Base-by-base conservation (phyloP, 2,329 filamentous ascomycete species). In the Reticulascus tulasneorum region DNA sequence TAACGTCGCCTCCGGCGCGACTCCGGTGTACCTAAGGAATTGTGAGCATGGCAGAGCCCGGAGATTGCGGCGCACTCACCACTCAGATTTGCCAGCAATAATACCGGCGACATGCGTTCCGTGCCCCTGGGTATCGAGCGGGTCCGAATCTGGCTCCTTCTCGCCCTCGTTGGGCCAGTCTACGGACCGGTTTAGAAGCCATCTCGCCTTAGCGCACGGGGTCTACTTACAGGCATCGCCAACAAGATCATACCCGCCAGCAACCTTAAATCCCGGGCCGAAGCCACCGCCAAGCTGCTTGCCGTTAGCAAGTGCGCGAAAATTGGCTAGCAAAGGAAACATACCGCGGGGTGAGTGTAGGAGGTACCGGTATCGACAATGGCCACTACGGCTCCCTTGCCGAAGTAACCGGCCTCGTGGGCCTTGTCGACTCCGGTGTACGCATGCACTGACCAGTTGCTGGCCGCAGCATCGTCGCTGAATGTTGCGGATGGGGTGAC, bases 361-460 rank as follows among this genome's bases (percentile, higher is more conserved):
- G 38, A 36, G 8, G 47, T 43, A 5, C 47, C 47, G 5, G 42
- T 42, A 25, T 50, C 47, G 4, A 50, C 41, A 1, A 50, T 34
- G 2, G 35, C 47, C 12, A 50, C 29, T 24, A 37, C 46, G 4
- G 32, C 46, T 0, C 47, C 47, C 18, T 46, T 47, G 6, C 47
- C 47, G 13, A 36, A 32, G 9, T 40, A 11, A 0, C 47, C 47
- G 4, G 36, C 32, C 9, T 36, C 33, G 8, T 50, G 47, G 2
- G 42, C 34, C 25, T 42, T 46, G 29, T 46, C 38, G 2, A 49
- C 47, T 1, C 47, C 47, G 0, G 47, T 50, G 1, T 38, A 35
- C 16, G 25, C 29, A 18, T 50, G 47, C 27, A 56, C 40, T 3
- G 58, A 59, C 37, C 61, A 62, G 23, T 59, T 62, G 27, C 32